Percentiles rank a stretch among this genome's conserved stretches.
These are phyloP conservation scores for Cystobasidium tubakii DNA, from an alignment of 768 basidiomycete genomes.

Conservation along the genomic window DNA sequence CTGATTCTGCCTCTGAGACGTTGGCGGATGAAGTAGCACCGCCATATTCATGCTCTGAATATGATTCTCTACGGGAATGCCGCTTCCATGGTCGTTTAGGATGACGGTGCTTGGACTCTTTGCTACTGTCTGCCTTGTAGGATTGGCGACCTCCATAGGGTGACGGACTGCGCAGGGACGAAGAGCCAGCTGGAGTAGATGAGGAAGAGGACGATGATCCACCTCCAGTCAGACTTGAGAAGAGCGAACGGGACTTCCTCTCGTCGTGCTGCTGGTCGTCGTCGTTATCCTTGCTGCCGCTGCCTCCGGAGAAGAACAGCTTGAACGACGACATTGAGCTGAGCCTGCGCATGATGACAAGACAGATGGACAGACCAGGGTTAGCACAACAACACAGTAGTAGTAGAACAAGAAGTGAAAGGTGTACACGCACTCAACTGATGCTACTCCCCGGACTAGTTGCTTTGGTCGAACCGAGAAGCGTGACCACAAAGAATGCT, in stretches of 20 bases:
- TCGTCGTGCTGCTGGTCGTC: not conserved
- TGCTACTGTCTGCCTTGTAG: not conserved
- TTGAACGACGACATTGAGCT: not conserved
- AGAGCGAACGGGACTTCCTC: not conserved
- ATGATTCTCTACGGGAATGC: not conserved
- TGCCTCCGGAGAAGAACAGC: not conserved
- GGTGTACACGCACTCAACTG: too few species aligned
- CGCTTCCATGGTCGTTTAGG: not conserved
- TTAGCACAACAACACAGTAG: too few species aligned
- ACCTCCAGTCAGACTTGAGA: slow-evolving; percentile 8
- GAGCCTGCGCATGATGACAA: not conserved
- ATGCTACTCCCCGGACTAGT: too few species aligned
- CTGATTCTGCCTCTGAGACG: not conserved
- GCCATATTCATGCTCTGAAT: not conserved
- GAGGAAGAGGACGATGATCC: not conserved
- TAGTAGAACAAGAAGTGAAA: too few species aligned
- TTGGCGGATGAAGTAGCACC: slow-evolving; percentile 10
- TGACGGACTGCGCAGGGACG: not conserved
- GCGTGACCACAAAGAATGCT: too few species aligned
- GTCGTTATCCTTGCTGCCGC: not conserved
- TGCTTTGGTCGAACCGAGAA: too few species aligned
- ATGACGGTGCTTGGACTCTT: not conserved
- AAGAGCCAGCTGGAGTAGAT: not conserved
- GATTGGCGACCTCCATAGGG: not conserved
- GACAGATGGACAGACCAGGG: too few species aligned